Evolutionary conservation across 176 grass and related monocot genomes (phyloP), one percentile per base, ranked within the genome.

Genomic region (Avena sativa): DNA sequence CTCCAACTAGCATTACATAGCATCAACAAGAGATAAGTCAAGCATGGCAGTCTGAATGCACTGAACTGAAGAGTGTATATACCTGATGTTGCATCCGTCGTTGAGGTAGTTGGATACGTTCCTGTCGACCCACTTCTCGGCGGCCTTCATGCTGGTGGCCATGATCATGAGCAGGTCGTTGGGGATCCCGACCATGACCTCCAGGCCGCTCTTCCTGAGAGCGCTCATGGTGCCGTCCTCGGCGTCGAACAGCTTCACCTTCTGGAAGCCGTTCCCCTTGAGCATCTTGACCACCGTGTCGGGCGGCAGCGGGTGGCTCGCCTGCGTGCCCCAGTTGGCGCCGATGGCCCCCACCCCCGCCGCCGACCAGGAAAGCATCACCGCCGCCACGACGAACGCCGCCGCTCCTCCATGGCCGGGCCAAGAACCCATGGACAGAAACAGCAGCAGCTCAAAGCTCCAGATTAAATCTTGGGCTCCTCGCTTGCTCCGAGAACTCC

Each of bases 131-230:
- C 97, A 99, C 32, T 89, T 88, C 87, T 94, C 80, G 2, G 97
- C 97, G 26, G 86, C 66, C 82, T 89, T 92, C 77, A 93, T 70
- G 77, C 50, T 99, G 13, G 85, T 93, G 17, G 97, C 94, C 51
- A 99, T 88, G 1, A 12, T 79, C 34, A 0, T 2, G 50, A 99
- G 88, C 92, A 99, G 83, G 20, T 99, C 97, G 85, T 99, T 99
- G 13, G 97, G 97, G 83, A 99, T 94, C 89, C 97, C 97, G 47
- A 96, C 94, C 97, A 99, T 99, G 19, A 99, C 97, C 90, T 99
- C 90, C 17, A 99, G 84, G 15, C 97, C 90, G 67, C 97, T 96
- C 92, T 99, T 99, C 87, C 60, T 94, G 43, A 99, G 89, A 23
- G 97, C 97, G 87, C 40, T 88, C 97, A 99, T 96, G 67, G 90